These are phyloP conservation scores for Arthrinium phaeospermum DNA, from an alignment of 2,329 filamentous ascomycete genomes.

Conservation along the genomic window DNA sequence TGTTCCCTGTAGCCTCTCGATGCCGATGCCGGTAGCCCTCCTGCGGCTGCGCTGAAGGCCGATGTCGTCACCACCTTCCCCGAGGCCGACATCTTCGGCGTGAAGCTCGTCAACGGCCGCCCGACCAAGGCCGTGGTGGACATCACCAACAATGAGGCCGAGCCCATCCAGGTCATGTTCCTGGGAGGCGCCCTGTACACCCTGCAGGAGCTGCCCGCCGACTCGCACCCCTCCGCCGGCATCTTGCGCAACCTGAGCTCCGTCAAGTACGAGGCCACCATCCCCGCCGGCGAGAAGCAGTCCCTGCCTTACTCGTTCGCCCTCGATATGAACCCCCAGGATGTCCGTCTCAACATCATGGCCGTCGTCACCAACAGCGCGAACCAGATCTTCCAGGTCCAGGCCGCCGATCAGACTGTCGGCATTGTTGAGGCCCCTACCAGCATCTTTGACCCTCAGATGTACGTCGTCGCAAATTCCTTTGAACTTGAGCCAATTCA, in stretches of 20 bases:
- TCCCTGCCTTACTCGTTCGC: constrained; percentile 82
- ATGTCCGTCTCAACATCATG: constrained; percentile 78
- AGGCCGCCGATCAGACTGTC: constrained; percentile 82
- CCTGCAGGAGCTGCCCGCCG: constrained; percentile 58
- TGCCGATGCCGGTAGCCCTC: constrained; percentile 28
- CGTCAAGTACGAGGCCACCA: constrained; percentile 73
- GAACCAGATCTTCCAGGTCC: constrained; percentile 75
- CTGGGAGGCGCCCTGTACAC: constrained; percentile 75
- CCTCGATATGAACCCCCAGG: constrained; percentile 91
- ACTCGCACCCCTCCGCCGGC: constrained; percentile 52
- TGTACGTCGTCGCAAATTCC: constrained; percentile 63
- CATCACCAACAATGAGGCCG: constrained; percentile 82
- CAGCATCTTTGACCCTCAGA: constrained; percentile 92
- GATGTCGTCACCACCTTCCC: constrained; percentile 68
- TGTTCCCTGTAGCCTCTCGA: constrained; percentile 29
- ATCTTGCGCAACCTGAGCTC: constrained; percentile 87
- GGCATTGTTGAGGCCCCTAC: constrained; percentile 88
- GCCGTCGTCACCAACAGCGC: constrained; percentile 73
- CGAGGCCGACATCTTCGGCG: constrained; percentile 84
- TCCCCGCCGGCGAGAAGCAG: constrained; percentile 78
- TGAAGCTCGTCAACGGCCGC: constrained; percentile 93
- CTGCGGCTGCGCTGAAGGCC: constrained; percentile 59
- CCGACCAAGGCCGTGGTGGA: constrained; percentile 83
- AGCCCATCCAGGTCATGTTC: constrained; percentile 75
- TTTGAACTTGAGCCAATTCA: constrained; percentile 54